Evolutionary conservation across 345 rosid species (phyloP).

Genomic region (Brassica cretica): DNA sequence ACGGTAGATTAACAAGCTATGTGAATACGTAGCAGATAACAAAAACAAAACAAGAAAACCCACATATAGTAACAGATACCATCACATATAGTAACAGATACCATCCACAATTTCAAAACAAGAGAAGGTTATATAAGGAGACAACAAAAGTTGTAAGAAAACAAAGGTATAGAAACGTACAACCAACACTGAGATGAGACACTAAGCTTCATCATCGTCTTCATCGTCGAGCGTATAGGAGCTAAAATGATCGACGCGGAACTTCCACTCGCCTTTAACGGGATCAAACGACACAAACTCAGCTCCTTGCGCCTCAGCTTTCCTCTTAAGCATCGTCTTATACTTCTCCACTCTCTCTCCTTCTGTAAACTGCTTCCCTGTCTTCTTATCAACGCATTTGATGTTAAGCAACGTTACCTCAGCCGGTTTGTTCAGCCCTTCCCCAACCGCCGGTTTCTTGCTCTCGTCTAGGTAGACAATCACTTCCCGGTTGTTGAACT

Average conservation of each 20-base stretch:
- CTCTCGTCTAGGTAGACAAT: slow-evolving; percentile 89
- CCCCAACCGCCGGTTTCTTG: slow-evolving; percentile 93
- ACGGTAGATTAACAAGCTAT: neutral
- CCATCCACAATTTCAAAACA: neutral
- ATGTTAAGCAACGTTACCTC: slow-evolving; percentile 91
- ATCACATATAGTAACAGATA: neutral
- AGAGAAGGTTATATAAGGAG: neutral
- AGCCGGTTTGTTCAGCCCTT: slow-evolving; percentile 96
- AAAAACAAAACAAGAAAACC: neutral
- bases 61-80: neutral
- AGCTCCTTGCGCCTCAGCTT: slow-evolving; percentile 89
- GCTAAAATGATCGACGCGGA: slow-evolving; percentile 85
- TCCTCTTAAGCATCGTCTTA: slow-evolving; percentile 81
- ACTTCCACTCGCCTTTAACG: slow-evolving; percentile 90
- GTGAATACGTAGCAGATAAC: neutral
- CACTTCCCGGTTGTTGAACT: slow-evolving; percentile 90
- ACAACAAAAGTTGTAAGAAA: neutral
- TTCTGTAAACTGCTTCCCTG: slow-evolving; percentile 65
- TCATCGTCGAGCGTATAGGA: slow-evolving; percentile 58
- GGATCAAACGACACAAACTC: slow-evolving; percentile 87
- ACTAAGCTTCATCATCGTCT: slow-evolving; percentile 35
- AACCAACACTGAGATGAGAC: slow-evolving; percentile 26
- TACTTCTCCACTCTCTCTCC: slow-evolving; percentile 73
- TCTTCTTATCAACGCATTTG: slow-evolving; percentile 81
- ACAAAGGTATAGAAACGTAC: neutral